A percentile compares a stretch with the other conserved stretches of the same genome.
These are phyloP conservation scores for Endothia cerciana DNA, from an alignment of 2,329 filamentous ascomycete species.

Conservation along the genomic window DNA sequence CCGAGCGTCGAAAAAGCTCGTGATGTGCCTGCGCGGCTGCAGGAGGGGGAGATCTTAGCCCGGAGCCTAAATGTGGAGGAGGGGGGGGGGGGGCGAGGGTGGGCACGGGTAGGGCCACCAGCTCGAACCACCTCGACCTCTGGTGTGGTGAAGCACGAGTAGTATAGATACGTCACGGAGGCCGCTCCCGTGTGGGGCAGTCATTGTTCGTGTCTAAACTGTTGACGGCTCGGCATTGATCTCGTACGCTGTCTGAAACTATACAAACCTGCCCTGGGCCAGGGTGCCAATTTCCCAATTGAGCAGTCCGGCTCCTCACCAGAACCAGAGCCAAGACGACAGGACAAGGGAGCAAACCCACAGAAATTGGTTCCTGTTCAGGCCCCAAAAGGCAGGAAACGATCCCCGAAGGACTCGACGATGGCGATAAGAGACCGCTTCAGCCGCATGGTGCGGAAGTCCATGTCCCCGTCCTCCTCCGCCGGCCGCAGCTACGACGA, in stretches of 20 bases:
- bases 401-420: not conserved
- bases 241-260: not conserved
- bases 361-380: no score
- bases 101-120: not conserved
- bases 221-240: not conserved
- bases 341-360: no score
- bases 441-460: conserved; percentile 28
- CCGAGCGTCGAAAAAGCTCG: conserved; percentile 4
- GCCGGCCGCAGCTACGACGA: conserved; percentile 17
- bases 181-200: not conserved
- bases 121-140: no score
- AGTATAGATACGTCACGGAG: conserved; percentile 1
- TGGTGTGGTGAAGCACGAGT: not conserved
- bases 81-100: not conserved
- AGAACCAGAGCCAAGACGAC: not conserved
- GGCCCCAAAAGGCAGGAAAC: no score
- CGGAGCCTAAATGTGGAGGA: not conserved
- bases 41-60: not conserved
- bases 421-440: conserved; percentile 28
- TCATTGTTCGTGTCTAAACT: conserved; percentile 1
- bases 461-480: conserved; percentile 22
- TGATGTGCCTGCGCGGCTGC: no score
- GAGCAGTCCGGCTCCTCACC: no score
- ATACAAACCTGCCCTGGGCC: no score
- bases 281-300: no score